A percentile compares a stretch with the other conserved stretches of the same genome.
phyloP scores from a whole-genome alignment of 768 basidiomycete species.

The Trametes villosa region DNA sequence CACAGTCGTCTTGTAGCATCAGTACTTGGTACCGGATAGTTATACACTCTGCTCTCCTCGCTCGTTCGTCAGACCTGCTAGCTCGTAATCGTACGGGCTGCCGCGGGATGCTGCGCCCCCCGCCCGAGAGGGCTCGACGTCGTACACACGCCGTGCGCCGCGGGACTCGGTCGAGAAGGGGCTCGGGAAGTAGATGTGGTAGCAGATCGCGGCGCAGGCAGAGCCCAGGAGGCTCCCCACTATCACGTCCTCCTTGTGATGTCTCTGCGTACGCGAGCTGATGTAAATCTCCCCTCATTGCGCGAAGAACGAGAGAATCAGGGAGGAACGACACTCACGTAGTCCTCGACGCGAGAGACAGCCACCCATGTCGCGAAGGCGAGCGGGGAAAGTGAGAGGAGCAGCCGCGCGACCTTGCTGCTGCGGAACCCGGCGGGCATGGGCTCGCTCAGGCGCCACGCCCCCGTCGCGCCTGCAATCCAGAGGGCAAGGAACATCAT shows the following conservation, averaged over 20 bases:
- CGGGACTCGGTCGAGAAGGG: conserved; percentile 48
- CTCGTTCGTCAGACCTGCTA: conserved; percentile 37
- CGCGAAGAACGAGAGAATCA: conserved; percentile 1
- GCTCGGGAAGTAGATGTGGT: conserved; percentile 68
- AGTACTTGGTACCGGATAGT: conserved; percentile 10
- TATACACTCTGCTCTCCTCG: conserved; percentile 29
- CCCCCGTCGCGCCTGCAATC: conserved; percentile 66
- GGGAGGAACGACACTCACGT: conserved; percentile 47
- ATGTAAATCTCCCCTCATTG: neutral
- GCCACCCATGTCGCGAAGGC: conserved; percentile 65
- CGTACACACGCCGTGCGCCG: conserved; percentile 51
- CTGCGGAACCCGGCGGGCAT: conserved; percentile 43
- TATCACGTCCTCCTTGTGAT: conserved; percentile 72
- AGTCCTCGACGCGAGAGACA: conserved; percentile 64
- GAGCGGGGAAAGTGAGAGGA: conserved; percentile 56
- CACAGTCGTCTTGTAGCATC: conserved; percentile 9
- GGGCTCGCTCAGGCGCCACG: conserved; percentile 54
- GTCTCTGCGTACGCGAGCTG: conserved; percentile 44
- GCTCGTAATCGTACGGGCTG: conserved; percentile 47
- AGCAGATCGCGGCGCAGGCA: conserved; percentile 51
- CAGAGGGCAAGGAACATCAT: conserved; percentile 67
- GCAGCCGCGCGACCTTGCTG: conserved; percentile 52
- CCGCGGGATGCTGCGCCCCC: conserved; percentile 18
- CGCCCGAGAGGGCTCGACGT: conserved; percentile 25
- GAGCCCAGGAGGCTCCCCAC: conserved; percentile 64